phyloP scores from a whole-genome alignment of 2,329 filamentous ascomycete genomes.

The Penicillium rolfsii region DNA sequence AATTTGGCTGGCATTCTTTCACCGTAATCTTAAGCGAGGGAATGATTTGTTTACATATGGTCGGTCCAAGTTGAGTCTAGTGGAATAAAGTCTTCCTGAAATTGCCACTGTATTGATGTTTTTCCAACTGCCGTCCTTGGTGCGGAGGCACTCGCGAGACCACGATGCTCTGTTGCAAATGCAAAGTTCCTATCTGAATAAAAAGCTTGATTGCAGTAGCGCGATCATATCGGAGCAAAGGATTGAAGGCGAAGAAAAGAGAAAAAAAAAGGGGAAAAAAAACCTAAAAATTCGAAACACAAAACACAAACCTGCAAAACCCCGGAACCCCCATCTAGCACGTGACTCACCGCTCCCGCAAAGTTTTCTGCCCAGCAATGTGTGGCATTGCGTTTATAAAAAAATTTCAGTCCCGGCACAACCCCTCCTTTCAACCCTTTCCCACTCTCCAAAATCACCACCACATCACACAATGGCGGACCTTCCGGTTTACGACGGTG shows the following conservation, averaged over 20 bases:
- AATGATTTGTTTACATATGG: conserved; percentile 1
- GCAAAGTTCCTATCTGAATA: too few relatives aligned
- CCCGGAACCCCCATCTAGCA: conserved; percentile 12
- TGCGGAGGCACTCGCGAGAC: not conserved
- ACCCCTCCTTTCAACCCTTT: conserved; percentile 31
- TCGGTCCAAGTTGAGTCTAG: not conserved
- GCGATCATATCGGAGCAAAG: not conserved
- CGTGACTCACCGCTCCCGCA: conserved; percentile 32
- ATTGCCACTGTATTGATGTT: not conserved
- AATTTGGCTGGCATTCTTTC: not conserved
- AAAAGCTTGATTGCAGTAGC: conserved; percentile 1
- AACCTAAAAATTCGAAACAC: not conserved
- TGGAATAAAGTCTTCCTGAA: not conserved
- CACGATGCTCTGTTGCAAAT: not conserved
- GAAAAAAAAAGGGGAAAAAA: not conserved
- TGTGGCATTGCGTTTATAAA: conserved; percentile 34
- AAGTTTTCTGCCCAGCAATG: conserved; percentile 30
- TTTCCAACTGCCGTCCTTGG: not conserved
- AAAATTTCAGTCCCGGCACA: conserved; percentile 31
- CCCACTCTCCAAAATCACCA: conserved; percentile 26
- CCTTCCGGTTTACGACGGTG: conserved; percentile 83
- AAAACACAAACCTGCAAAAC: not conserved
- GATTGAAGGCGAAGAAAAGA: too few relatives aligned
- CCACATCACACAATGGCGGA: conserved; percentile 32
- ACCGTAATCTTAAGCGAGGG: not conserved